These are phyloP conservation scores for Oryza punctata DNA, from an alignment of 176 grass and related monocot genomes.

Conservation along the genomic window DNA sequence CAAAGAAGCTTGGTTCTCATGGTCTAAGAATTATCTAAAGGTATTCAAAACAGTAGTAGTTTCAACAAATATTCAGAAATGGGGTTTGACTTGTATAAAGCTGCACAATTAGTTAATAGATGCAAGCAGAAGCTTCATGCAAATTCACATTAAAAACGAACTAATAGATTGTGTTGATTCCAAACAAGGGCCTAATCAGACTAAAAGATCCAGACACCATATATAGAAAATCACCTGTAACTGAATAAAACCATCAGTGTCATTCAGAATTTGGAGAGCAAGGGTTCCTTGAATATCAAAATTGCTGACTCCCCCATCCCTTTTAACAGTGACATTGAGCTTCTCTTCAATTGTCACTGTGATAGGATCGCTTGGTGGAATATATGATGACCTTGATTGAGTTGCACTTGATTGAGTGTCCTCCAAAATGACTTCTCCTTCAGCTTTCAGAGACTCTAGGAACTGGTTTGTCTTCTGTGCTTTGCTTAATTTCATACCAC, in stretches of 20 bases:
- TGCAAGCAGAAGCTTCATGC: slow-evolving; percentile 2
- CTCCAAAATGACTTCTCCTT: slow-evolving; percentile 88
- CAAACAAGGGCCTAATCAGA: neutral
- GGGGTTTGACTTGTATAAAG: slow-evolving; percentile 8
- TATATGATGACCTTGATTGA: slow-evolving; percentile 57
- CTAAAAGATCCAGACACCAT: neutral
- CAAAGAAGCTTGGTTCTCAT: neutral
- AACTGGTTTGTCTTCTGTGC: slow-evolving; percentile 67
- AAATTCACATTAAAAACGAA: slow-evolving; percentile 19
- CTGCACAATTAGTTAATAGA: neutral
- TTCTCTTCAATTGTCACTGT: slow-evolving; percentile 87
- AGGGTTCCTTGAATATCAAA: slow-evolving; percentile 92
- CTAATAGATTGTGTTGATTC: slow-evolving; percentile 20
- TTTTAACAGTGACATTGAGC: slow-evolving; percentile 66
- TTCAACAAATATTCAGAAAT: slow-evolving; percentile 8
- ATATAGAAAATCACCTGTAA: slow-evolving; percentile 71
- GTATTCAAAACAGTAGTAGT: neutral
- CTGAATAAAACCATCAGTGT: slow-evolving; percentile 77
- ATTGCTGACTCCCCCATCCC: slow-evolving; percentile 69
- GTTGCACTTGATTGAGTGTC: slow-evolving; percentile 57
- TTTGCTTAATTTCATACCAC: slow-evolving; percentile 77
- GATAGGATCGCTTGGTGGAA: slow-evolving; percentile 74
- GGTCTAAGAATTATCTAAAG: neutral
- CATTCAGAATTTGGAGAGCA: slow-evolving; percentile 84
- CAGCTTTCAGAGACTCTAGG: slow-evolving; percentile 76